Percentiles rank a stretch among this genome's conserved stretches.
phyloP scores from a whole-genome alignment of 768 basidiomycete species.

The Russula olivacea region DNA sequence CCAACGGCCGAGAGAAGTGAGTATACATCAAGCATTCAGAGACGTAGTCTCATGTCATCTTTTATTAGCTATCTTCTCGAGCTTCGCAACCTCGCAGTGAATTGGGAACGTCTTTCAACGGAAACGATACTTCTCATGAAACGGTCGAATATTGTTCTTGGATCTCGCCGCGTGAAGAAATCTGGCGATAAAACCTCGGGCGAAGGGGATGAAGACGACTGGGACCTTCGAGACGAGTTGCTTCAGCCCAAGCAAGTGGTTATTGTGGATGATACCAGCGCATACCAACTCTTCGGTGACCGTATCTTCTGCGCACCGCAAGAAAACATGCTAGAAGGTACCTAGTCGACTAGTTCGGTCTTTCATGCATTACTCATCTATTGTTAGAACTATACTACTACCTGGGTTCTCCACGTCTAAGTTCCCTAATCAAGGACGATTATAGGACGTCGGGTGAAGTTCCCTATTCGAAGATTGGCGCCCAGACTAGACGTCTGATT shows the following conservation, averaged over 20 bases:
- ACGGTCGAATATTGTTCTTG: constrained; percentile 64
- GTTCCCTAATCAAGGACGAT: constrained; percentile 69
- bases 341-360: background rate
- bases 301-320: constrained; percentile 75
- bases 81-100: constrained; percentile 81
- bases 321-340: constrained; percentile 87
- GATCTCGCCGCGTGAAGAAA: constrained; percentile 53
- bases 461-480: constrained; percentile 41
- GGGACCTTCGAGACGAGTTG: constrained; percentile 69
- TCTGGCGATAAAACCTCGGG: constrained; percentile 29
- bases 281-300: constrained; percentile 72
- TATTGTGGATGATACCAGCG: constrained; percentile 81
- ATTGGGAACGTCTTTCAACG: constrained; percentile 46
- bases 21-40: constrained; percentile 25
- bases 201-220: constrained; percentile 65
- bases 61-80: constrained; percentile 68
- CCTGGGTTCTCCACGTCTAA: constrained; percentile 72
- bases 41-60: background rate
- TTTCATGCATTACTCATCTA: background rate
- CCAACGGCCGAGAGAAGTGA: constrained; percentile 65
- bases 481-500: constrained; percentile 54
- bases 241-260: constrained; percentile 63
- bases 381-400: constrained; percentile 60
- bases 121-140: constrained; percentile 61
- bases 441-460: constrained; percentile 57